Evolutionary conservation across 75 land plant species (phyloP), one percentile per base, ranked within the genome.

Genomic region (Cupressus sempervirens): DNA sequence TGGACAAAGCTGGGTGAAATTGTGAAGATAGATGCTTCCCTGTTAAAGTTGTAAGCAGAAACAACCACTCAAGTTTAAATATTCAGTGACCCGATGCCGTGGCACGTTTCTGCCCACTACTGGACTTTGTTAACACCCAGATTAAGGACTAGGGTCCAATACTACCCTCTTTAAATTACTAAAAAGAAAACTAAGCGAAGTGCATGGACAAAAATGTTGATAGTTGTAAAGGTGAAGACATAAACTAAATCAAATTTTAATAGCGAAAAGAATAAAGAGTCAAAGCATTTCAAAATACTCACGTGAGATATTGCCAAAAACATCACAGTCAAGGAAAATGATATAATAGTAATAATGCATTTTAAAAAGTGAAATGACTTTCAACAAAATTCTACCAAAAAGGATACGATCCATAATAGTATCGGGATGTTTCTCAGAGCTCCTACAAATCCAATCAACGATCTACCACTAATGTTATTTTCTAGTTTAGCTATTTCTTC

Each of bases 11-110:
- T 94, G 34, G 94, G 92, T 18, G 85, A 88, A 72, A 82, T 94
- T 45, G 90, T 89, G 73, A 82, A 91, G 80, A 94, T 94, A 10
- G 95, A 94, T n/a, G n/a, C n/a, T n/a, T n/a, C n/a, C n/a, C n/a
- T n/a, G n/a, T n/a, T n/a, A n/a, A n/a, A n/a, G n/a, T n/a, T n/a
- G n/a, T n/a, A n/a, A n/a, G n/a, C n/a, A n/a, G n/a, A n/a, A 50
- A 50, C 50, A 1, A 1, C 52, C 52, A 50, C 13, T 12, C 52
- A 50, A 14, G 52, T 50, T 50, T 14, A 50, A 50, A 50, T 50
- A 1, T 50, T 14, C 14, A 14, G 52, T 50, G 52, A 14, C 10
- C 48, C 48, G 8, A 46, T 46, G 48, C 48, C 9, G 10, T 50
- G 52, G 52, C 13, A 50, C 1, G 14, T 50, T 50, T 50, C 1